These are phyloP conservation scores for Chlorencoelia australis DNA, from an alignment of 2,329 filamentous ascomycete species.

Conservation along the genomic window DNA sequence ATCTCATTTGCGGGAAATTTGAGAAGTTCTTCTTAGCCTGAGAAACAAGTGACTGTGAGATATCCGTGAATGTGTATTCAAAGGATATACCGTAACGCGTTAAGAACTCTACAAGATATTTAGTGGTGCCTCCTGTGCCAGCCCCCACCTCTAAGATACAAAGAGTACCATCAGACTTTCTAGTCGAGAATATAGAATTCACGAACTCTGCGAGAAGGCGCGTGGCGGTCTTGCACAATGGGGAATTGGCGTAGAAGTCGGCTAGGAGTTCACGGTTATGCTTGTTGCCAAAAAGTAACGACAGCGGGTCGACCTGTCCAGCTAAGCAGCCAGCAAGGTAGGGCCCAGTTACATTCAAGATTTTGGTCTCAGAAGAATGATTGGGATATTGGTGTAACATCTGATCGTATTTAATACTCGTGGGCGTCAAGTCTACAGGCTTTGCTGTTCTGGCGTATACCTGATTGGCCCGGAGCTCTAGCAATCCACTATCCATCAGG, in stretches of 20 bases:
- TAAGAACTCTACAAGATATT: not conserved
- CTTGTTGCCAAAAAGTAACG: constrained; percentile 17
- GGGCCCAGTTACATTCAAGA: constrained; percentile 13
- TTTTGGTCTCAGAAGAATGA: constrained; percentile 18
- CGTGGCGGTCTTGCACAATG: not conserved
- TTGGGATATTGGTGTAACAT: constrained; percentile 25
- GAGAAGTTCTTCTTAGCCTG: constrained; percentile 16
- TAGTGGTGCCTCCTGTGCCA: constrained; percentile 16
- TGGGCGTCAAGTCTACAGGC: not conserved
- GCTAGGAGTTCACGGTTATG: constrained; percentile 12
- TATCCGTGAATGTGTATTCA: constrained; percentile 6
- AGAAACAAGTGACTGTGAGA: constrained; percentile 27
- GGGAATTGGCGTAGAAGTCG: constrained; percentile 13
- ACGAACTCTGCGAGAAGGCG: constrained; percentile 1
- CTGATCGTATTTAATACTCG: constrained; percentile 1
- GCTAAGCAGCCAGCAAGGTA: constrained; percentile 14
- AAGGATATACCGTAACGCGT: not conserved
- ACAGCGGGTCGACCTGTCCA: constrained; percentile 15
- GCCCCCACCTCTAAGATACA: constrained; percentile 35
- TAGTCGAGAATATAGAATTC: too few relatives aligned
- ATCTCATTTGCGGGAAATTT: constrained; percentile 18
- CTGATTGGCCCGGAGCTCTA: constrained; percentile 6
- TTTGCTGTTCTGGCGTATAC: constrained; percentile 7
- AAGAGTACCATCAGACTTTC: not conserved
- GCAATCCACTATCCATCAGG: constrained; percentile 14